Base-by-base conservation (phyloP, 805 yeast species). In the Saccharomyces eubayanus region DNA sequence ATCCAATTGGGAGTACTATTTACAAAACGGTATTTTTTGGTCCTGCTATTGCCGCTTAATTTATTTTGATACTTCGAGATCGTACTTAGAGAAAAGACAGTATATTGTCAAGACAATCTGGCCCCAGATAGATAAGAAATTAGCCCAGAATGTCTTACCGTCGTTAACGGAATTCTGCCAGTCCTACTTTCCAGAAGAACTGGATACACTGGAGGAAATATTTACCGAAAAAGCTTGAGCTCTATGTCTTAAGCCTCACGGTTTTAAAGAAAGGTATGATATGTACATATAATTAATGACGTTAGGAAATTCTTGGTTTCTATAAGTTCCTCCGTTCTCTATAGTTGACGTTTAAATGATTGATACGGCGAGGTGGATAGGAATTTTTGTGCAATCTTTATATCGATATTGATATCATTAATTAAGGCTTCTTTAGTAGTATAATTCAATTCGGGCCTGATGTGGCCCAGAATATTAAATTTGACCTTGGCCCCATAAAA, bases 381-480 rank as follows among this genome's bases (percentile, higher is more conserved):
- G 57, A 46, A 9, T 50, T 50, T 24, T 28, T 27, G 48, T 0
- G 97, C 92, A 14, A 85, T 82, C 51, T 76, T 72, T 31, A 90
- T 89, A 67, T 94, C 99, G 24, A 77, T 73, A 53, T 87, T 78
- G 46, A 94, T 94, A 68, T 92, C 98, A 41, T 78, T 79, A 47
- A 91, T 88, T 59, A 94, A 73, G 0, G 92, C 96, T 57, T 94
- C 96, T 57, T 79, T 74, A 1, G 96, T 82, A 8, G 88, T 85
- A 65, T 90, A 94, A 65, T 91, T 80, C 59, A 89, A 75, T 67
- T 94, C 98, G 0, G 97, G 96, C 59, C 99, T 79, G 41, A 94
- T 81, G 68, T 87, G 92, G 0, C 99, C 99, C 58, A 94, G 74
- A 1, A 94, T 81, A 43, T 77, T 78, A 60, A 88, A 83, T 52